Conservation (phyloP, 768 basidiomycete genomes). For the Mrakia blollopis region DNA sequence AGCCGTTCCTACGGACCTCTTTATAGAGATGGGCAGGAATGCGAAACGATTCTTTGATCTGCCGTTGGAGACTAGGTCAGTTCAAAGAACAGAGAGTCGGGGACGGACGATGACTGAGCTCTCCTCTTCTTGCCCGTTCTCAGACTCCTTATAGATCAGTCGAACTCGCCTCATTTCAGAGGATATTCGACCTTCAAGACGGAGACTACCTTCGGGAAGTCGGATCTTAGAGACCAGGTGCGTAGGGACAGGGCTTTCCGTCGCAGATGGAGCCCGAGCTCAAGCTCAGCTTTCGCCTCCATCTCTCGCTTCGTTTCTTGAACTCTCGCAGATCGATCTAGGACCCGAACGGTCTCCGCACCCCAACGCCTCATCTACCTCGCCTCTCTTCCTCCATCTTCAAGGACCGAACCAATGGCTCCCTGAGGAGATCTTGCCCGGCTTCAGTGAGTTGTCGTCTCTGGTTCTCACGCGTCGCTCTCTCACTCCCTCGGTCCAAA, state of each 20-base stretch:
- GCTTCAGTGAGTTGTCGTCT: background rate
- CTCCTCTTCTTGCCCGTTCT: background rate
- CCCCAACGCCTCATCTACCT: background rate
- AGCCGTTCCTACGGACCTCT: background rate
- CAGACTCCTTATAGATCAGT: conserved; percentile 5
- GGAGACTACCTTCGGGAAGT: conserved; percentile 11
- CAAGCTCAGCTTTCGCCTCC: background rate
- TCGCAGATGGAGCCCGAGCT: background rate
- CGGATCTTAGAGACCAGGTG: background rate
- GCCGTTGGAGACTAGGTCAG: background rate
- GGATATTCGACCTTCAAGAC: conserved; percentile 15
- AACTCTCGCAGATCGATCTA: background rate
- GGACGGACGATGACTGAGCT: background rate
- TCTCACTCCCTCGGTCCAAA: background rate
- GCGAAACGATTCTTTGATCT: background rate
- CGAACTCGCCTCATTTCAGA: background rate
- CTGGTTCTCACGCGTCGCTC: background rate
- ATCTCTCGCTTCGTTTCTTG: background rate
- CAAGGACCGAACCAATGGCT: conserved; percentile 9
- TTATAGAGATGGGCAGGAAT: background rate
- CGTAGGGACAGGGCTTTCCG: background rate
- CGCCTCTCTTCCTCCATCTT: background rate
- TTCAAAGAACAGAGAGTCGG: background rate
- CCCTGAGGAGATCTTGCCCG: background rate
- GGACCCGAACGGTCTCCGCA: background rate